Evolutionary conservation across 2,329 filamentous ascomycete genomes (phyloP), one percentile per base, ranked within the genome.

Genomic region (Aaosphaeria pasadenensis): DNA sequence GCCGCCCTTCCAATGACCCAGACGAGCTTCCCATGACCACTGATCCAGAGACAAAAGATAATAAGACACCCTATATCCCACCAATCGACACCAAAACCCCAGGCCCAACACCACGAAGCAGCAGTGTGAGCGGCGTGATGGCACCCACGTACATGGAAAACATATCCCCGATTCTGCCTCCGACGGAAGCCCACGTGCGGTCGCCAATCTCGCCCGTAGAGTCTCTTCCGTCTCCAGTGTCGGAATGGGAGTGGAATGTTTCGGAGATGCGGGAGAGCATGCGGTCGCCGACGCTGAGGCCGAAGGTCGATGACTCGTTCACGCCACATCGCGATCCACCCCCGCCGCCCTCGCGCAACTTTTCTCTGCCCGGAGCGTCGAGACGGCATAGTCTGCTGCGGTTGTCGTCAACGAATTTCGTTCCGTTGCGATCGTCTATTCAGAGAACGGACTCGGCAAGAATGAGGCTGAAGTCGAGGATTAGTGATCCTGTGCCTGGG

Each of bases 401-500:
- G 17, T 24, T 24, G 17, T 24, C 17, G 17, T 24, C 17, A 3
- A 24, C 17, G 3, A 24, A 24, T 24, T 24, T 24, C 17, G 3
- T 24, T 24, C 17, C 17, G 17, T 24, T 24, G 17, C 17, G 17
- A 24, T 24, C 30, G 11, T 45, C 45, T 5, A 38, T 38, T 11
- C 43, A 36, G 24, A 6, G n/a, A 7, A 30, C 36, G 11, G 28
- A 29, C 6, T 42, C 42, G 9, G 24, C 31, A 2, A 45, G 38
- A 4, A n/a, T 36, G 33, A 9, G 33, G 35, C 31, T 11, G 24
- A 44, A 44, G 31, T 24, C 39, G 5, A 40, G 42, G 43, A 50
- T 50, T 6, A 46, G 48, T 24, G 43, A 47, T n/a, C 54, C 52
- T 24, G 39, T 53, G 4, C 53, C 50, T 17, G 51, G 51, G 11